These are phyloP conservation scores for Termitomyces sp. DNA, from an alignment of 768 basidiomycete species.

Conservation along the genomic window DNA sequence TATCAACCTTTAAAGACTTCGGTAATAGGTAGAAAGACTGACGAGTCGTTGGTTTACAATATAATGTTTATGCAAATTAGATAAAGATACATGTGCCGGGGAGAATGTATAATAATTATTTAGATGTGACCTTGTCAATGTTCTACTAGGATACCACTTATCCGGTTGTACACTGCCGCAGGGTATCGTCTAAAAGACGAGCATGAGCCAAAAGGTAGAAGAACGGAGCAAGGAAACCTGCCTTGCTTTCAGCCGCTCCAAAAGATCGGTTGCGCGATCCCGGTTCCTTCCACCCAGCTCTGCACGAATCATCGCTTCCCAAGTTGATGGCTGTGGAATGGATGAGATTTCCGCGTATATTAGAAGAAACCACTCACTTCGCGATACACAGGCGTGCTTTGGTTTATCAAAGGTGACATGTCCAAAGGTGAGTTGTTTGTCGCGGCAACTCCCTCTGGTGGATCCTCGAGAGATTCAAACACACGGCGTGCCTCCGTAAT, in stretches of 20 bases:
- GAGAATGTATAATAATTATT: no score
- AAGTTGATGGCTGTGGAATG: conserved; percentile 77
- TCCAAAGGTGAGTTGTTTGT: conserved; percentile 61
- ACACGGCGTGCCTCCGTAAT: conserved; percentile 67
- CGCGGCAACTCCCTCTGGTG: conserved; percentile 80
- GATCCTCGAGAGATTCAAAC: conserved; percentile 80
- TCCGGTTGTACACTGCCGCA: conserved; percentile 72
- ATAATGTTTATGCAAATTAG: neutral
- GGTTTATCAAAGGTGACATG: conserved; percentile 23
- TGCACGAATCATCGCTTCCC: conserved; percentile 93
- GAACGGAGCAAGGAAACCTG: conserved; percentile 24
- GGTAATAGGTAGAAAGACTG: neutral
- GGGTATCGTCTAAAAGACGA: conserved; percentile 55
- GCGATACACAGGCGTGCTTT: conserved; percentile 67
- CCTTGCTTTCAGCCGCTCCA: conserved; percentile 71
- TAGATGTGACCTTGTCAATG: conserved; percentile 41
- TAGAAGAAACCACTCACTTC: conserved; percentile 47
- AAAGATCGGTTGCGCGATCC: conserved; percentile 59
- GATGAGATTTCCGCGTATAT: neutral
- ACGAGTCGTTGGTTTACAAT: neutral
- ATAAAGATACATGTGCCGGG: conserved; percentile 12
- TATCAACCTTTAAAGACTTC: no score
- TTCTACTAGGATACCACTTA: conserved; percentile 76
- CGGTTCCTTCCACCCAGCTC: conserved; percentile 79
- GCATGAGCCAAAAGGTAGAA: neutral